Evolutionary conservation across 1,284 basidiomycete genomes (phyloP), one percentile per base, ranked within the genome.

Genomic region (Leucoagaricus sp.): DNA sequence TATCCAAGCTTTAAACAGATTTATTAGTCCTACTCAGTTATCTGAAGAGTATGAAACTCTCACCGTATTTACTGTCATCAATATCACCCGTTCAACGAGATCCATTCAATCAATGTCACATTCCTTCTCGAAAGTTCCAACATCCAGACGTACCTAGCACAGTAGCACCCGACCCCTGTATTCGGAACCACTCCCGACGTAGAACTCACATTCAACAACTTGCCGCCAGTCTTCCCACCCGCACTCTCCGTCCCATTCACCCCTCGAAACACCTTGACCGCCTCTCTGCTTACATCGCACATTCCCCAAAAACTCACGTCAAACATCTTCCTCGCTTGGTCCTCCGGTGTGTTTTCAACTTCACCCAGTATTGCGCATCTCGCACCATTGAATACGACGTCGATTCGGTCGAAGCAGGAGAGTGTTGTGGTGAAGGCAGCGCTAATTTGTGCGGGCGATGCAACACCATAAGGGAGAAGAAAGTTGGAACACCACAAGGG

Each of bases 351-450:
- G 10, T 48, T 60, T 46, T 65, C 65, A 21, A 64, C 57, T 41
- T 66, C 65, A 17, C 60, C 61, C 2, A 63, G 44, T 7, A 53
- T 34, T 19, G 49, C 53, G 4, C 33, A 53, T 9, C 58, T 58
- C 4, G 74, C 73, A 53, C 75, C 75, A 61, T 75, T 75, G 23
- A 72, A 66, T 1, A 77, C 72, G 5, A 77, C 68, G 56, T 76
- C 74, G 21, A 77, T 65, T 1, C 71, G 62, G 9, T 70, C 44
- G 29, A 38, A 38, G 36, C 36, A 4, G 13, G 36, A 6, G 36
- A 6, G 36, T 5, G 36, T 38, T n/a, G 36, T n/a, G 4, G 36
- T 38, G 36, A 38, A 38, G 36, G 36, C 36, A 4, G 36, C 36
- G 15, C 13, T 38, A 13, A 38, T 38, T 38, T 38, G 36, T 38